Percentiles rank a stretch among this genome's conserved stretches.
phyloP scores from a whole-genome alignment of 306 rosid genomes.

The Boehmeria nivea region DNA sequence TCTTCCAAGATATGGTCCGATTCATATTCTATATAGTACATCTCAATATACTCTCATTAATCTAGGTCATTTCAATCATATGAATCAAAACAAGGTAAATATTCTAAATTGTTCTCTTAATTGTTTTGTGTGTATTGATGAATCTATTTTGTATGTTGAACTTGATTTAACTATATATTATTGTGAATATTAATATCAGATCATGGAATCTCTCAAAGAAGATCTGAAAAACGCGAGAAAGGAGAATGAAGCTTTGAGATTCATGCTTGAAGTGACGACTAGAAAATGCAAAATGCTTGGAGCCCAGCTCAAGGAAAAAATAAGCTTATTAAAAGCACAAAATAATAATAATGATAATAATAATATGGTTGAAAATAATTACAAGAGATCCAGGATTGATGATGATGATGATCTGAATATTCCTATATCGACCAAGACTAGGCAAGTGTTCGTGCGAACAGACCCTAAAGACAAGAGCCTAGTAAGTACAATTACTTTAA shows the following conservation, averaged over 20 bases:
- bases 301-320: conserved; percentile 26
- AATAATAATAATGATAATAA: background rate
- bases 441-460: conserved; percentile 43
- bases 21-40: too few relatives aligned
- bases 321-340: background rate
- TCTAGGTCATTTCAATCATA: too few relatives aligned
- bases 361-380: conserved; percentile 5
- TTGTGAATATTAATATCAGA: conserved; percentile 4
- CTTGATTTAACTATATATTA: background rate
- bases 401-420: background rate
- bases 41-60: too few relatives aligned
- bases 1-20: too few relatives aligned
- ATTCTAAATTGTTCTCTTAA: too few relatives aligned
- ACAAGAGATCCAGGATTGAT: conserved; percentile 35
- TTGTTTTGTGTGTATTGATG: background rate
- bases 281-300: conserved; percentile 40
- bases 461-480: conserved; percentile 44
- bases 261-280: conserved; percentile 47
- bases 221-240: conserved; percentile 38
- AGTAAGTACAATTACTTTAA: conserved; percentile 23
- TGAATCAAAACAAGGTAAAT: too few relatives aligned
- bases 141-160: background rate
- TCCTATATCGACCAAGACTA: conserved; percentile 29
- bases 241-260: conserved; percentile 43
- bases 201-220: conserved; percentile 15